Evolutionary conservation across 2,329 filamentous ascomycete genomes (phyloP).

Genomic region (Elsinoe batatas): DNA sequence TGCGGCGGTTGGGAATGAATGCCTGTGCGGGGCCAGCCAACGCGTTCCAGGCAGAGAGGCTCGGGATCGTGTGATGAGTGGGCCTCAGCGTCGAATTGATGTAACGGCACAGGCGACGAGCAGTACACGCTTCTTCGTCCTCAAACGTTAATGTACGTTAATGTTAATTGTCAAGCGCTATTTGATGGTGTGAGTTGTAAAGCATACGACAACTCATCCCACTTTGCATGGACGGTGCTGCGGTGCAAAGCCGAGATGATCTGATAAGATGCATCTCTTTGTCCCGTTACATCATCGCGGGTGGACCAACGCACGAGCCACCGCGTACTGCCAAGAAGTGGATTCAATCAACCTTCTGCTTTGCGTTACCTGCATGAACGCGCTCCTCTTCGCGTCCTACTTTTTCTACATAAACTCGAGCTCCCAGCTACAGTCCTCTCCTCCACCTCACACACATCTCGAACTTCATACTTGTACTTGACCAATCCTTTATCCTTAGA

Average conservation of each 20-base stretch:
- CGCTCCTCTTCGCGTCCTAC: slow-evolving; percentile 8
- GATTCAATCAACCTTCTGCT: slow-evolving; percentile 4
- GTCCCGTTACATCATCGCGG: slow-evolving; percentile 9
- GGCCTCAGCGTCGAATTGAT: neutral
- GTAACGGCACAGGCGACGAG: neutral
- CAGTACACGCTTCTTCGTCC: too few species aligned
- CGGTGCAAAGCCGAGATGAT: neutral
- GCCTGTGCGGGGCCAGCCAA: slow-evolving; percentile 8
- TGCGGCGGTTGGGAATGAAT: neutral
- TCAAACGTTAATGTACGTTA: too few species aligned
- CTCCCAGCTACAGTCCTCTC: slow-evolving; percentile 9
- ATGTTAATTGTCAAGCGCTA: too few species aligned
- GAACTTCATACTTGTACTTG: neutral
- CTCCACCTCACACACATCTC: slow-evolving; percentile 8
- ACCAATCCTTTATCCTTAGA: slow-evolving; percentile 13
- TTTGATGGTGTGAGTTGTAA: neutral
- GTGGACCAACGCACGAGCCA: neutral
- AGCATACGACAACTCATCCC: neutral
- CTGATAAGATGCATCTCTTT: neutral
- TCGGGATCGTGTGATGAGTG: neutral
- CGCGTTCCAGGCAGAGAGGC: slow-evolving; percentile 10
- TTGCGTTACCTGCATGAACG: slow-evolving; percentile 4
- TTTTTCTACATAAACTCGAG: slow-evolving; percentile 8
- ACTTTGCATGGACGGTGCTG: neutral
- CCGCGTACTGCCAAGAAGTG: slow-evolving; percentile 1